Percentiles rank a stretch among this genome's conserved stretches.
phyloP scores from a whole-genome alignment of 306 rosid species.

The Cicer arietinum region DNA sequence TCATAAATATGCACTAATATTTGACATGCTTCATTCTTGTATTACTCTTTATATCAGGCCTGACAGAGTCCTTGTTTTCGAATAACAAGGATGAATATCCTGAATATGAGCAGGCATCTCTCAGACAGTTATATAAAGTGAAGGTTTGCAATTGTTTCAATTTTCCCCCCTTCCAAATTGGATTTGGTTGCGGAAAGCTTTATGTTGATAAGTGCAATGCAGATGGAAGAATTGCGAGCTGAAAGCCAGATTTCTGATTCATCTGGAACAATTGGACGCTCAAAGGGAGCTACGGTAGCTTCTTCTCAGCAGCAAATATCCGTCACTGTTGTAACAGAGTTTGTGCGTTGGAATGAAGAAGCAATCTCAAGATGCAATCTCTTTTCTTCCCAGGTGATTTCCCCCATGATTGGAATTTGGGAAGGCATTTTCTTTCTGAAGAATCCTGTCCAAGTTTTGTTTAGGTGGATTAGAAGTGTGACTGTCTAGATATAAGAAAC shows the following conservation, averaged over 20 bases:
- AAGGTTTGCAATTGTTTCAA: conserved; percentile 69
- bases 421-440: conserved; percentile 20
- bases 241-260: conserved; percentile 84
- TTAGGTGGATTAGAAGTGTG: conserved; percentile 16
- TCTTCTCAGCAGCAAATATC: conserved; percentile 94
- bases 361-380: conserved; percentile 93
- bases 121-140: conserved; percentile 78
- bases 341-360: conserved; percentile 99
- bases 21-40: conserved; percentile 38
- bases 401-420: conserved; percentile 30
- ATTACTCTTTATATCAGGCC: conserved; percentile 60
- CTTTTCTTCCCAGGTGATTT: conserved; percentile 86
- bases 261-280: conserved; percentile 89
- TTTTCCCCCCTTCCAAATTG: conserved; percentile 31
- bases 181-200: conserved; percentile 36
- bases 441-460: conserved; percentile 19
- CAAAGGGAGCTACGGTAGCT: conserved; percentile 81
- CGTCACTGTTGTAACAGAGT: conserved; percentile 96
- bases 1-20: conserved; percentile 5
- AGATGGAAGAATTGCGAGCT: conserved; percentile 91
- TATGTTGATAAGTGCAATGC: conserved; percentile 41
- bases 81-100: conserved; percentile 96
- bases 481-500: conserved; percentile 1
- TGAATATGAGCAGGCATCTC: conserved; percentile 96
- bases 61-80: conserved; percentile 90